A percentile compares a stretch with the other conserved stretches of the same genome.
Evolutionary conservation across 164 flowering plant species (phyloP).

Genomic region (Dillenia suffruticosa): DNA sequence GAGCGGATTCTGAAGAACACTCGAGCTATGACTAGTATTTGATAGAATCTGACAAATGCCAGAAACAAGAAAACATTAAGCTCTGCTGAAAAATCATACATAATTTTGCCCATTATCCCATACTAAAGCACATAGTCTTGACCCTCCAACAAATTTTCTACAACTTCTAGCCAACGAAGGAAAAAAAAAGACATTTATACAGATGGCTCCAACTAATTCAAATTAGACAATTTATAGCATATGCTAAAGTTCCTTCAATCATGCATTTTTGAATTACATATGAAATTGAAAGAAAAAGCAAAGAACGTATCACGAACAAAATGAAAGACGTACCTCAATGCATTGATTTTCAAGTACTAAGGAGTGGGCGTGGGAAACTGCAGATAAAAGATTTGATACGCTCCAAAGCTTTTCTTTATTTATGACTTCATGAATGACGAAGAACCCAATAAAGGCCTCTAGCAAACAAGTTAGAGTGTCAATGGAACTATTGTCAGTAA

Average conservation of each 20-base stretch:
- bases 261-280: not conserved
- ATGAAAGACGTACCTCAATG: slow-evolving; percentile 33
- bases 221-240: not conserved
- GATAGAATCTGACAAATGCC: slow-evolving; percentile 37
- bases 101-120: not conserved
- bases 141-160: not conserved
- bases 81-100: not conserved
- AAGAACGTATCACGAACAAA: not conserved
- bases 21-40: slow-evolving; percentile 9
- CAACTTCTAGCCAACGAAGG: not conserved
- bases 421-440: slow-evolving; percentile 11
- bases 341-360: slow-evolving; percentile 29
- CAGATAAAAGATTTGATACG: slow-evolving; percentile 27
- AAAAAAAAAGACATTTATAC: not conserved
- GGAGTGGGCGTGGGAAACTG: slow-evolving; percentile 26
- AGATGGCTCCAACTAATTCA: not conserved
- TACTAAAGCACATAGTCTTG: not conserved
- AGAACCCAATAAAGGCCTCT: slow-evolving; percentile 36
- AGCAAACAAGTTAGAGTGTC: slow-evolving; percentile 18
- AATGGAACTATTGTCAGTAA: slow-evolving; percentile 20
- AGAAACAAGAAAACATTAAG: not conserved
- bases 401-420: slow-evolving; percentile 19
- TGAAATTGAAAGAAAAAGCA: not conserved
- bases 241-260: not conserved
- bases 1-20: slow-evolving; percentile 18